Evolutionary conservation across 495 filamentous ascomycete species (phyloP).

Genomic region (Aspergillus ellipticus): DNA sequence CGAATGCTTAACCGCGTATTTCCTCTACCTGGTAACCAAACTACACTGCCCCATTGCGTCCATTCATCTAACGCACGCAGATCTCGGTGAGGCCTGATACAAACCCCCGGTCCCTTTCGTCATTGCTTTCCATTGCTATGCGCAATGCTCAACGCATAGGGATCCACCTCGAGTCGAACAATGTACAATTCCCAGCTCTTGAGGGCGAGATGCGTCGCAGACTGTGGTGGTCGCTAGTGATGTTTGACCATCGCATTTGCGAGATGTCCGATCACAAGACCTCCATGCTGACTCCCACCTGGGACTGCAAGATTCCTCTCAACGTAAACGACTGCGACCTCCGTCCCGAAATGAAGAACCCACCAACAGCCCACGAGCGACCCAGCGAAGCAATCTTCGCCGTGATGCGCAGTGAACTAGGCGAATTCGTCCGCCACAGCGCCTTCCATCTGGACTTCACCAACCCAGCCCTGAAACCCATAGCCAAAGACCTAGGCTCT

Average conservation of each 20-base stretch:
- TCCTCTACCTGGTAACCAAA: constrained; percentile 53
- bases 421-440: constrained; percentile 44
- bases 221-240: constrained; percentile 56
- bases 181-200: constrained; percentile 30
- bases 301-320: constrained; percentile 52
- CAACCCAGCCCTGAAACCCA: constrained; percentile 41
- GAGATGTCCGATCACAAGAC: constrained; percentile 40
- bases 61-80: constrained; percentile 27
- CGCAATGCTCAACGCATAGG: constrained; percentile 54
- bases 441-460: constrained; percentile 49
- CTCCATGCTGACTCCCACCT: constrained; percentile 43
- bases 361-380: constrained; percentile 29
- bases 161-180: constrained; percentile 43
- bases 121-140: constrained; percentile 49
- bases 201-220: constrained; percentile 57
- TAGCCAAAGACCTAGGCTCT: constrained; percentile 23
- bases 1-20: constrained; percentile 58
- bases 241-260: constrained; percentile 50
- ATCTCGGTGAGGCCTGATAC: constrained; percentile 42
- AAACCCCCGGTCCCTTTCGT: constrained; percentile 51
- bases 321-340: constrained; percentile 58
- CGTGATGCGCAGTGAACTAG: constrained; percentile 47
- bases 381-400: constrained; percentile 51
- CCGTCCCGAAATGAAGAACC: constrained; percentile 44
- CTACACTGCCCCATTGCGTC: background rate